These are phyloP conservation scores for Tagetes patula DNA, from an alignment of 129 eudicot species.

Conservation along the genomic window DNA sequence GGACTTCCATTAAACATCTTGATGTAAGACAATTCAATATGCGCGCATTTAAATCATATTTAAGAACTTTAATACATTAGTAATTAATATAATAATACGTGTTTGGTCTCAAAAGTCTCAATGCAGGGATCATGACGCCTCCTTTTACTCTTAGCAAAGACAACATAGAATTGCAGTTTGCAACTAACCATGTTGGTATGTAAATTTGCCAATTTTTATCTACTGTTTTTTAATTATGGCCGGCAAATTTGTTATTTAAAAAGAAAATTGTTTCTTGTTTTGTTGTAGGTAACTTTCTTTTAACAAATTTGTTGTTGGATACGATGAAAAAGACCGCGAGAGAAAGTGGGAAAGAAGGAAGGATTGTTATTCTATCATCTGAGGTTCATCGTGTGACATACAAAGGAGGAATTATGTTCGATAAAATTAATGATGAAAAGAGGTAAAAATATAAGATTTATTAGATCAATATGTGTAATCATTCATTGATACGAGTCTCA, in stretches of 20 bases:
- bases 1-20: conserved; percentile 77
- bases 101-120: conserved; percentile 51
- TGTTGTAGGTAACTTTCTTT: conserved; percentile 71
- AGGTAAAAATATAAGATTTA: conserved; percentile 39
- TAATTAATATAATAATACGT: background rate
- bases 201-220: background rate
- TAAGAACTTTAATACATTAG: background rate
- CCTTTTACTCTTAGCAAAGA: conserved; percentile 76
- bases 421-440: conserved; percentile 68
- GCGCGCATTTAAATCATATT: background rate
- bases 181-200: conserved; percentile 86
- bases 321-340: conserved; percentile 73
- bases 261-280: background rate
- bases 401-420: conserved; percentile 75
- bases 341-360: conserved; percentile 76
- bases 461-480: background rate
- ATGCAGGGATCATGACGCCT: conserved; percentile 93
- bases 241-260: background rate
- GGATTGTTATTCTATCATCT: conserved; percentile 81
- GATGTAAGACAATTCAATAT: conserved; percentile 48
- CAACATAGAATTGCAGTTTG: conserved; percentile 75
- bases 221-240: too few relatives aligned
- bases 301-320: conserved; percentile 79
- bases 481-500: background rate
- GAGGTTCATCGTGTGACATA: conserved; percentile 53